Percentiles rank a stretch among this genome's conserved stretches.
phyloP scores from a whole-genome alignment of 352 stramenopile genomes.

The Pythium phragmitis region DNA sequence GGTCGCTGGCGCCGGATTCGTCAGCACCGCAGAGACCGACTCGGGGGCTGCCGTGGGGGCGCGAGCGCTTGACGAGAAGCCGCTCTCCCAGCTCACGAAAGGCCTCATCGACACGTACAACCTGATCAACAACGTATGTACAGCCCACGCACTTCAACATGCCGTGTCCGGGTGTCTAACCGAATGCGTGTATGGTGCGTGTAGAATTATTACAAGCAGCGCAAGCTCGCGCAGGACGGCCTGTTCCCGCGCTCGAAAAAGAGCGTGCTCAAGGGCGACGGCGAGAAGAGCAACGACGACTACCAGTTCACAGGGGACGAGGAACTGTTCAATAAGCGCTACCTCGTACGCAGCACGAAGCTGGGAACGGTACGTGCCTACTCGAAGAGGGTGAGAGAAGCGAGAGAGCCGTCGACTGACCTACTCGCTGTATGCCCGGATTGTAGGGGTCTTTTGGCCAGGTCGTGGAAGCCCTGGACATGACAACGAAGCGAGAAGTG shows the following conservation, averaged over 20 bases:
- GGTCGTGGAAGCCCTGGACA: conserved; percentile 78
- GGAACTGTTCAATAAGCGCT: conserved; percentile 79
- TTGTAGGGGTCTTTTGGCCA: conserved; percentile 80
- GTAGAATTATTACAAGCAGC: conserved; percentile 84
- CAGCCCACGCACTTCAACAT: conserved; percentile 14
- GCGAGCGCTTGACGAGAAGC: conserved; percentile 38
- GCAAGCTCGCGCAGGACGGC: conserved; percentile 53
- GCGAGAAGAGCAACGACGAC: conserved; percentile 34
- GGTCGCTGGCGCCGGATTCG: neutral
- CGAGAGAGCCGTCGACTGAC: neutral
- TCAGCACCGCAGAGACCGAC: conserved; percentile 24
- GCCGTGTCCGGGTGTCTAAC: neutral
- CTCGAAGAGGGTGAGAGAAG: neutral
- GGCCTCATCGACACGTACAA: conserved; percentile 97
- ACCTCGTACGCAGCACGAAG: conserved; percentile 62
- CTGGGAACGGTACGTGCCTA: conserved; percentile 61
- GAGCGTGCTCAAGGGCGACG: conserved; percentile 31
- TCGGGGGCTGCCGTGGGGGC: conserved; percentile 10
- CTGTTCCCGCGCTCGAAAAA: conserved; percentile 63
- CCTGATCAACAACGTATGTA: conserved; percentile 91
- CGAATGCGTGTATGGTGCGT: conserved; percentile 5
- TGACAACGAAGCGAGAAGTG: conserved; percentile 84
- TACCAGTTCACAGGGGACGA: conserved; percentile 64
- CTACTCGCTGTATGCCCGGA: neutral
- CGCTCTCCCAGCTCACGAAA: conserved; percentile 84